Percentiles rank a stretch among this genome's conserved stretches.
phyloP scores from a whole-genome alignment of 2,329 filamentous ascomycete species.

The Pleomassaria siparia region DNA sequence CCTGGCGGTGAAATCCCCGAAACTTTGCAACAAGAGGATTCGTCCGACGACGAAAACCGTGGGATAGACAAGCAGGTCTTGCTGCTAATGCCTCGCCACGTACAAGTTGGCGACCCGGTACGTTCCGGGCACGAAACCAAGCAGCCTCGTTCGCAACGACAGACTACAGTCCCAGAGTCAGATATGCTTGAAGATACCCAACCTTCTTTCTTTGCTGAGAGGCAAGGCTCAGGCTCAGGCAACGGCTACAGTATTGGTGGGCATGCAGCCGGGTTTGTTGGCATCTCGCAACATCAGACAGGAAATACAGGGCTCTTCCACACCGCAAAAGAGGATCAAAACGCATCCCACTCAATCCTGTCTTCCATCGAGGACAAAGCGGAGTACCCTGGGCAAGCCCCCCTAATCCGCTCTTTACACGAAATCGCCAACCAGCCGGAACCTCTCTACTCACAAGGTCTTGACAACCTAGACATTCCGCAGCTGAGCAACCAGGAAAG shows the following conservation, averaged over 20 bases:
- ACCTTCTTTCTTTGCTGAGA: constrained; percentile 26
- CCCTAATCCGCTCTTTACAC: constrained; percentile 31
- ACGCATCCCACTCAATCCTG: constrained; percentile 22
- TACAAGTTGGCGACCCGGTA: too few species aligned
- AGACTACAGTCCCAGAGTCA: constrained; percentile 36
- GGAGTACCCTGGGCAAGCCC: not conserved
- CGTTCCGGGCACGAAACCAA: too few species aligned
- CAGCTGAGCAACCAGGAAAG: constrained; percentile 26
- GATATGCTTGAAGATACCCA: constrained; percentile 39
- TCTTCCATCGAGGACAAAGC: constrained; percentile 11
- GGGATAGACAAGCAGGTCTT: too few species aligned
- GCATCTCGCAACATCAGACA: constrained; percentile 10
- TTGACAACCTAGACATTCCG: constrained; percentile 38
- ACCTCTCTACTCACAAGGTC: constrained; percentile 31
- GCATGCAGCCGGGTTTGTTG: constrained; percentile 1
- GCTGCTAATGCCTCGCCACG: too few species aligned
- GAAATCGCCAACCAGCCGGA: constrained; percentile 41
- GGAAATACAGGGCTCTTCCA: constrained; percentile 26
- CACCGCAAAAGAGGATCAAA: constrained; percentile 45
- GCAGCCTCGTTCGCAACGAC: constrained; percentile 21
- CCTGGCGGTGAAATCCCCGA: constrained; percentile 24
- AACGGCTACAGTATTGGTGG: not conserved
- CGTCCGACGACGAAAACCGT: constrained; percentile 11
- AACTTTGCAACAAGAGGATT: constrained; percentile 18
- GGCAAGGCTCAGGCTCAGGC: constrained; percentile 3